Evolutionary conservation across 2,329 filamentous ascomycete species (phyloP), one percentile per base, ranked within the genome.

Genomic region (Parastagonospora nodorum): DNA sequence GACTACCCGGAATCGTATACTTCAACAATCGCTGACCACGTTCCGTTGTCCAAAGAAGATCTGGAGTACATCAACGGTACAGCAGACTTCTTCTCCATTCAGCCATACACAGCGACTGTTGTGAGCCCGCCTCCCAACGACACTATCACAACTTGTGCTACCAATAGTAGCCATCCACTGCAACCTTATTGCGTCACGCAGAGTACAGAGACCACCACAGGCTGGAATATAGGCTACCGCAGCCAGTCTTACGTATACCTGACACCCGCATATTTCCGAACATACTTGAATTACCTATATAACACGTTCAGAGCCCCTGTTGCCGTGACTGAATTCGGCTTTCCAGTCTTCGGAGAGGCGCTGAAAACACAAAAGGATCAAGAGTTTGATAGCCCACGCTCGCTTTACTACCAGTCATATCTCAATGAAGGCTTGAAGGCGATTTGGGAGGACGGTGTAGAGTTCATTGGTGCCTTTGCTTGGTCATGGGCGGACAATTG

Each of bases 171-270:
- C 5, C 75, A 79, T 28, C 58, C 77, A 0, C 70, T 78, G 8
- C 79, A 76, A 15, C 84, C 83, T 0, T 79, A 79, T 52, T 86
- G 83, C 56, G 81, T 82, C 1, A 76, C 74, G 1, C 77, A 81
- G 49, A 76, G 75, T 9, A 78, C 72, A 0, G 56, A 43, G 2
- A 71, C 66, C 1, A 80, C 80, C 33, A 78, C 78, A 28, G 82
- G 82, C 2, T 86, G 84, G 84, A 74, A 81, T 57, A 81, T 85
- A 42, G 84, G 84, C 15, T 84, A 84, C 53, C 74, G 77, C 10
- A 83, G 81, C 2, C 72, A 82, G 30, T 75, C 75, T 2, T 84
- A 84, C 60, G 78, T 82, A n/a, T 84, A 85, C 67, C 80, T 81
- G 30, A 81, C 84, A 0, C 84, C 84, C 0, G 77, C 75, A 2